phyloP scores from a whole-genome alignment of 306 rosid genomes.

The Parietaria judaica region DNA sequence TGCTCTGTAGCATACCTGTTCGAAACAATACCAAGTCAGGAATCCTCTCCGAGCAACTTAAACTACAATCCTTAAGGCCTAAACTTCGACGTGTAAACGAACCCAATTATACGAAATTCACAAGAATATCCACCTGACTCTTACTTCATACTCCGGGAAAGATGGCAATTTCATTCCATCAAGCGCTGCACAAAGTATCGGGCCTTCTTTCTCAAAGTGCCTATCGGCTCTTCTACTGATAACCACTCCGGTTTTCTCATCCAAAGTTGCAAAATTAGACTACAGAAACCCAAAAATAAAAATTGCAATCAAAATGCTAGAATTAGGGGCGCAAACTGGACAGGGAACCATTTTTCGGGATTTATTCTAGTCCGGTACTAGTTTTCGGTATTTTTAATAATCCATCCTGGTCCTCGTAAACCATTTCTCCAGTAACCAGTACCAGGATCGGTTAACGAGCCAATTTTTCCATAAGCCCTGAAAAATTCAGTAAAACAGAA shows the following conservation, averaged over 20 bases:
- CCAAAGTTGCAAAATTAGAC: constrained; percentile 93
- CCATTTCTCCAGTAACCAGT: no score
- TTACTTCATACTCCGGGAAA: constrained; percentile 84
- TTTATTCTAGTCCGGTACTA: no score
- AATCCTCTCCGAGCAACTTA: no score
- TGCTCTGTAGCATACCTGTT: constrained; percentile 94
- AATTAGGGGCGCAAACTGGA: background rate
- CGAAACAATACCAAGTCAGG: background rate
- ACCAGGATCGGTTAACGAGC: no score
- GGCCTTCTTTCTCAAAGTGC: constrained; percentile 96
- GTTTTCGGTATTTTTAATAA: no score
- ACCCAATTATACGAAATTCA: constrained; percentile 18
- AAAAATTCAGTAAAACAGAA: no score
- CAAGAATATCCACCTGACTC: constrained; percentile 72
- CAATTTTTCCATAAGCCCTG: no score
- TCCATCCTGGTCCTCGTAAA: no score
- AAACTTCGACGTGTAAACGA: background rate
- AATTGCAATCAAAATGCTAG: background rate
- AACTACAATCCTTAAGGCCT: no score
- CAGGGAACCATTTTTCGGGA: no score
- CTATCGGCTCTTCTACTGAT: constrained; percentile 90
- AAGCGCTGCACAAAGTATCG: constrained; percentile 77
- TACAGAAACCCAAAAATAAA: constrained; percentile 22
- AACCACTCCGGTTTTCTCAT: constrained; percentile 74
- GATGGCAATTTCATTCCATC: constrained; percentile 87